Conservation (phyloP, 2,329 filamentous ascomycete species). For the Scedosporium boydii region DNA sequence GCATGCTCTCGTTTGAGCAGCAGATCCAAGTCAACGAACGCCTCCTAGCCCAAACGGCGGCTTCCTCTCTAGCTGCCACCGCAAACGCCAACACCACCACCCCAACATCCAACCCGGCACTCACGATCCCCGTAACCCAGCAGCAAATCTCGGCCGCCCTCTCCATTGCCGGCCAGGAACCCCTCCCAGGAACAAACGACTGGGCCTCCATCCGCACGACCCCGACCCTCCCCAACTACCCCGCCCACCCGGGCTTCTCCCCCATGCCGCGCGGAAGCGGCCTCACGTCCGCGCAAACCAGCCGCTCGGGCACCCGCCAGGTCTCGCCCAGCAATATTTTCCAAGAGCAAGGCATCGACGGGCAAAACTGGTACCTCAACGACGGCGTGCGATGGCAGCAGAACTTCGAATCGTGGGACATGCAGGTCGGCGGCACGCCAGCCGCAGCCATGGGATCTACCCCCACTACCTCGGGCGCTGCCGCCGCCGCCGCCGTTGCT, state of each 20-base stretch:
- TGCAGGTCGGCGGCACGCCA: neutral
- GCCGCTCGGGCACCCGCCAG: neutral
- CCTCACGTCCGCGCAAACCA: neutral
- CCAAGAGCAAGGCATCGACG: constrained; percentile 28
- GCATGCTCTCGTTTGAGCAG: constrained; percentile 8
- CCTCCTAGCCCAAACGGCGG: neutral
- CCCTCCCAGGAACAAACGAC: constrained; percentile 2
- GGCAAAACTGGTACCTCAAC: constrained; percentile 47
- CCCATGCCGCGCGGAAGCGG: neutral
- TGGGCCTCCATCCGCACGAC: neutral
- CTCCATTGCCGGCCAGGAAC: neutral
- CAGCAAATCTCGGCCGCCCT: constrained; percentile 11
- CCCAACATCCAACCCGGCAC: neutral
- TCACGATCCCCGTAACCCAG: constrained; percentile 15
- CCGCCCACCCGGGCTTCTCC: neutral
- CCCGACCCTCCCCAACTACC: neutral
- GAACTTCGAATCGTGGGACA: constrained; percentile 44
- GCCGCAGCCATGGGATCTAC: neutral
- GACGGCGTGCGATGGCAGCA: constrained; percentile 50
- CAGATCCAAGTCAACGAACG: constrained; percentile 4
- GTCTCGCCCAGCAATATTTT: neutral
- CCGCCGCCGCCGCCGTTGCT: neutral
- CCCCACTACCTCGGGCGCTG: neutral
- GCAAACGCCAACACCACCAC: constrained; percentile 4
- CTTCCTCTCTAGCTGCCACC: neutral